Conservation (phyloP, 2,329 filamentous ascomycete species). For the Phyllosticta ampelicida region DNA sequence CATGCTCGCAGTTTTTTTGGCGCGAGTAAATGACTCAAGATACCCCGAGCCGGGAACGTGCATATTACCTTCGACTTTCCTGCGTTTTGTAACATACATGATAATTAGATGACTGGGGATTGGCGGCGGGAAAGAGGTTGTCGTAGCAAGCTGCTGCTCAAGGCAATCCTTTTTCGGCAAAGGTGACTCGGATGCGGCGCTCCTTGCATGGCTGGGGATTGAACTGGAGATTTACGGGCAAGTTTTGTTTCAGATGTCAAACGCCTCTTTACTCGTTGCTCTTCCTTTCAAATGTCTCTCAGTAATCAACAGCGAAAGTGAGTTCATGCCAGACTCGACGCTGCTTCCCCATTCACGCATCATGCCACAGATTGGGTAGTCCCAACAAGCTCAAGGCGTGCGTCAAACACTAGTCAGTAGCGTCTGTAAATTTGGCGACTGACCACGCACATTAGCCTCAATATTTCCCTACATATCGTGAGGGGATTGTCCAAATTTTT, state of each 20-base stretch:
- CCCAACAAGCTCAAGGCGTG: no score
- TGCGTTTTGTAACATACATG: slow-evolving; percentile 9
- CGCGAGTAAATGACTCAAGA: background rate
- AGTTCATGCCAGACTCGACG: background rate
- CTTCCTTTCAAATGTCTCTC: background rate
- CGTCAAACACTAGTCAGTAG: no score
- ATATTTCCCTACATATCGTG: no score
- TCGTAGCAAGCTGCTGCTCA: background rate
- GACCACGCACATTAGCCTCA: no score
- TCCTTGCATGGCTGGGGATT: background rate
- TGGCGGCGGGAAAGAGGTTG: slow-evolving; percentile 3
- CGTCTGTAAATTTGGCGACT: no score
- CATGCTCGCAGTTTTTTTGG: background rate
- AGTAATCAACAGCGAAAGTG: background rate
- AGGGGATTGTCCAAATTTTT: no score
- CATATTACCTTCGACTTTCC: background rate
- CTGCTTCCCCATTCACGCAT: background rate
- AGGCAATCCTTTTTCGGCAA: background rate
- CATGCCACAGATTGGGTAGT: no score
- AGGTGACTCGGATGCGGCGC: background rate
- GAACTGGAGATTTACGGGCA: background rate
- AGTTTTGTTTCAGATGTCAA: background rate
- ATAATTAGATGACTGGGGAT: slow-evolving; percentile 7
- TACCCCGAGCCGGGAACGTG: background rate
- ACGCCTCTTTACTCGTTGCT: background rate